A percentile compares a stretch with the other conserved stretches of the same genome.
These are phyloP conservation scores for Apophysomyces variabilis DNA, from an alignment of 371 early-diverging fungal species.

Conservation along the genomic window DNA sequence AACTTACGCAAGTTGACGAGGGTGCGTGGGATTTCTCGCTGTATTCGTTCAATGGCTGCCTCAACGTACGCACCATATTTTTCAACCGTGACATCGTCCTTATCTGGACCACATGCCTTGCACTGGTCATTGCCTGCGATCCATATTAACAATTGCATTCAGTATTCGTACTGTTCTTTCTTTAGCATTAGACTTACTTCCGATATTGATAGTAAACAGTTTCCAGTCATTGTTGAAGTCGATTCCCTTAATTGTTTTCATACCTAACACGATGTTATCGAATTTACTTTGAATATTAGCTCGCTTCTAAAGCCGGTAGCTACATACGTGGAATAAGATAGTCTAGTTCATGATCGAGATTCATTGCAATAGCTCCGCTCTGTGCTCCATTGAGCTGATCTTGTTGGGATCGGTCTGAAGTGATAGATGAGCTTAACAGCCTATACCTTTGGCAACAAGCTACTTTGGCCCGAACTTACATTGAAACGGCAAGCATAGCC, in stretches of 20 bases:
- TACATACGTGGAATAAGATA: constrained; percentile 40
- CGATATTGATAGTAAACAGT: constrained; percentile 48
- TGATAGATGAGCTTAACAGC: neutral
- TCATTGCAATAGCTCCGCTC: constrained; percentile 39
- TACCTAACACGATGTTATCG: constrained; percentile 15
- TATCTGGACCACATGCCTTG: constrained; percentile 14
- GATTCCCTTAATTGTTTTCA: constrained; percentile 20
- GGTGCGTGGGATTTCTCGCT: constrained; percentile 18
- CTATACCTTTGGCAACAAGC: neutral
- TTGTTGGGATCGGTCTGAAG: constrained; percentile 26
- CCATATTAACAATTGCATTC: neutral
- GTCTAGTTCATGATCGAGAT: constrained; percentile 38
- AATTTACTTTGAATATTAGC: neutral
- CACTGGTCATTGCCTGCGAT: constrained; percentile 26
- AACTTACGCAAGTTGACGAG: constrained; percentile 22
- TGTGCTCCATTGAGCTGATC: constrained; percentile 50
- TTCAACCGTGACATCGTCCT: constrained; percentile 19
- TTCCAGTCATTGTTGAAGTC: constrained; percentile 47
- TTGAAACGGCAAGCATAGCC: constrained; percentile 6
- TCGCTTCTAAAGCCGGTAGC: neutral
- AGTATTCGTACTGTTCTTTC: constrained; percentile 18
- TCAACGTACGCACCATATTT: constrained; percentile 22
- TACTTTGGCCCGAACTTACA: neutral
- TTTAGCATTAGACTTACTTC: constrained; percentile 33
- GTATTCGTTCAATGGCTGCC: constrained; percentile 17